phyloP scores from a whole-genome alignment of 2,329 filamentous ascomycete species.

The Dactylonectria macrodidyma region DNA sequence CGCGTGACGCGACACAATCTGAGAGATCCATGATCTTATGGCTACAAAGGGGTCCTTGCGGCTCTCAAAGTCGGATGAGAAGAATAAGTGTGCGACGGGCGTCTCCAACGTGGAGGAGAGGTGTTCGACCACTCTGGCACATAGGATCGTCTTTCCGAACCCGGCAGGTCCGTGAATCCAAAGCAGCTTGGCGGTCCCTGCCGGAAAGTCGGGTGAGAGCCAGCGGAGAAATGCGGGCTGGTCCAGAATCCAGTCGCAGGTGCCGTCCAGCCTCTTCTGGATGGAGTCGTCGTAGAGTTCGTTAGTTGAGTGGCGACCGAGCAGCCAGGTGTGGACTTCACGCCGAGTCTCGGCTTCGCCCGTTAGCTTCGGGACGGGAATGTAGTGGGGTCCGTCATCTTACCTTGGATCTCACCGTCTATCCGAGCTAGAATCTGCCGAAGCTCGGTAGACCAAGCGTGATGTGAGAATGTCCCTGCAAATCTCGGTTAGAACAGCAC shows the following conservation, averaged over 20 bases:
- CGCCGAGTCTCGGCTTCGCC: slow-evolving; percentile 7
- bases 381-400: neutral
- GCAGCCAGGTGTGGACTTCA: neutral
- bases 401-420: neutral
- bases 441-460: neutral
- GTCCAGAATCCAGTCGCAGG: slow-evolving; percentile 13
- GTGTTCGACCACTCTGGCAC: slow-evolving; percentile 3
- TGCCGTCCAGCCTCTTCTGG: neutral
- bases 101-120: neutral
- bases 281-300: slow-evolving; percentile 1
- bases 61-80: too few species aligned
- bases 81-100: too few species aligned
- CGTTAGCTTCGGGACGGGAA: neutral
- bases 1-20: too few species aligned
- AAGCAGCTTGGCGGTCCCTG: neutral
- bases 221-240: neutral
- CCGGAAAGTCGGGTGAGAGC: neutral
- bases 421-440: neutral
- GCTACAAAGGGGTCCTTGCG: too few species aligned
- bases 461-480: too few species aligned
- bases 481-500: neutral
- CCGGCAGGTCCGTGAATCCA: slow-evolving; percentile 16
- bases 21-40: too few species aligned
- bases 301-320: neutral
- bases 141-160: slow-evolving; percentile 16